Evolutionary conservation across 345 rosid genomes (phyloP).

Genomic region (Punica granatum): DNA sequence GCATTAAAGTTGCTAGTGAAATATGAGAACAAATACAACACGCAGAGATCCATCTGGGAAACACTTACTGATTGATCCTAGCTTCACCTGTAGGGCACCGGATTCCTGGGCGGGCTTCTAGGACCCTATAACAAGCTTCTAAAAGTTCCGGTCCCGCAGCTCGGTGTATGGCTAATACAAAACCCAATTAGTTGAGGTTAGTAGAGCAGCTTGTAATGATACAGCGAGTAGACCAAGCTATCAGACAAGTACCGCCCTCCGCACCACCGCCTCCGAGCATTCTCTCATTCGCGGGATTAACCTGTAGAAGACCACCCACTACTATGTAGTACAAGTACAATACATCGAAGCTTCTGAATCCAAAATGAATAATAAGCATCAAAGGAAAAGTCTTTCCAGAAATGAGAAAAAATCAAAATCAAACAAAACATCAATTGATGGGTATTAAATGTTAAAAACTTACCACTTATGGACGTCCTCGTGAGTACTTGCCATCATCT

Average conservation of each 20-base stretch:
- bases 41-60: background rate
- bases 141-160: constrained; percentile 75
- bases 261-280: constrained; percentile 98
- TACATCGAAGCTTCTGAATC: background rate
- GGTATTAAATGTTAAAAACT: no score
- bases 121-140: constrained; percentile 61
- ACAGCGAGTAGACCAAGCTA: background rate
- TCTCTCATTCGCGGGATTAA: constrained; percentile 71
- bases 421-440: no score
- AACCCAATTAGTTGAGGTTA: background rate
- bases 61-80: constrained; percentile 61
- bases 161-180: constrained; percentile 50
- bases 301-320: constrained; percentile 26
- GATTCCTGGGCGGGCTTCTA: constrained; percentile 53
- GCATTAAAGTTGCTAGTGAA: background rate
- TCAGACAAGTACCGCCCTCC: constrained; percentile 54
- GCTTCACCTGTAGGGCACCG: constrained; percentile 89
- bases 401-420: no score
- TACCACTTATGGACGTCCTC: no score
- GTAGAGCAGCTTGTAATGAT: background rate
- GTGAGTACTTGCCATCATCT: no score
- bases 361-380: background rate
- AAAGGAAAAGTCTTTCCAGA: background rate
- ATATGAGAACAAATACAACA: background rate
- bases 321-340: background rate